Evolutionary conservation across 306 rosid species (phyloP), one percentile per base, ranked within the genome.

Genomic region (Mucuna pruriens): DNA sequence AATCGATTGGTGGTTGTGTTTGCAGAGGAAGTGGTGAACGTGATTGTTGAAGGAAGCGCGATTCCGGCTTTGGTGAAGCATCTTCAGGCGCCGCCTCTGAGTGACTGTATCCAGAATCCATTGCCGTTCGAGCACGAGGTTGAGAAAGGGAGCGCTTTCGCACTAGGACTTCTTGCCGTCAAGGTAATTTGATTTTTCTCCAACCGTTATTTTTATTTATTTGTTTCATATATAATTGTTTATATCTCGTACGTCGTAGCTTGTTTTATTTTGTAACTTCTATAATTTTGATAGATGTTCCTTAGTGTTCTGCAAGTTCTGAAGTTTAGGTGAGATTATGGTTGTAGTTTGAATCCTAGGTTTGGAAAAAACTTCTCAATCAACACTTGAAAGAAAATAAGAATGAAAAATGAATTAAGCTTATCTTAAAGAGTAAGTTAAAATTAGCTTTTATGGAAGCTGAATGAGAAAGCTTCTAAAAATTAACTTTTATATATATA

Each of bases 121-220:
- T 87, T 84, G 88, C 98, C 97, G 9, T 92, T 84, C 70, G 98
- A 95, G 84, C 99, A 95, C 66, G 99, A 95, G 75, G 99, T 95
- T 17, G 99, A 95, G 92, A 95, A 95, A 83, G 98, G 99, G 63
- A 88, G 97, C 75, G 99, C 99, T 40, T 95, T 95, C 84, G 97
- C 99, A 0, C 80, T 95, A 42, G 99, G 99, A 58, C 98, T 95
- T 78, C 98, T 95, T 64, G 99, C 99, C 33, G 99, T 95, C 45
- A 93, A 93, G 98, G 99, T 91, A 76, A 79, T 64, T 74, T 77
- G 3, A n/a, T 44, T 79, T 46, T 75, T 61, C 74, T 12, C 20
- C 17, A 20, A 66, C 64, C 46, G 31, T 66, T 49, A 40, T 45
- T 80, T 29, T 33, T 17, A n/a, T n/a, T n/a, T 15, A 51, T 64